Conservation (phyloP, 805 yeast genomes). For the Candida suzukii region DNA sequence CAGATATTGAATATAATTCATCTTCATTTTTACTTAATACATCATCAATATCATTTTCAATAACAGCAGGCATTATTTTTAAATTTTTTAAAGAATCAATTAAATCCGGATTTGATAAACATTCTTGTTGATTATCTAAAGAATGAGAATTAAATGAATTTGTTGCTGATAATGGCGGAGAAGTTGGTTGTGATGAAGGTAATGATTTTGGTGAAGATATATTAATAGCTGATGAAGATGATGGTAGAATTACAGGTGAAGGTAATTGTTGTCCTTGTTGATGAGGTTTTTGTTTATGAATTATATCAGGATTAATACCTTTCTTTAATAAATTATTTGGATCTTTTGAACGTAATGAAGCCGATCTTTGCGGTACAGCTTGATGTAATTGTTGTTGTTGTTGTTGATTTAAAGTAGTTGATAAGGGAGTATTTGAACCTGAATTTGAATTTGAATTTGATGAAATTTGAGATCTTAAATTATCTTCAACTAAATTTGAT, state of each 20-base stretch:
- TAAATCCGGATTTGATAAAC: slow-evolving; percentile 15
- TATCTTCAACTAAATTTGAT: slow-evolving; percentile 7
- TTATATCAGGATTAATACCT: slow-evolving; percentile 1
- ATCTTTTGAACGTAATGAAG: background rate
- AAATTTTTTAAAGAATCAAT: slow-evolving; percentile 18
- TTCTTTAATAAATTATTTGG: background rate
- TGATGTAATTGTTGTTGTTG: slow-evolving; percentile 1
- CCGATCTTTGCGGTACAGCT: slow-evolving; percentile 8
- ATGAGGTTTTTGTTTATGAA: slow-evolving; percentile 1
- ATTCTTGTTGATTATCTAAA: slow-evolving; percentile 4
- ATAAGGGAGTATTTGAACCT: background rate
- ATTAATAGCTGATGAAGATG: slow-evolving; percentile 1
- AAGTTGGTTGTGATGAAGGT: slow-evolving; percentile 8
- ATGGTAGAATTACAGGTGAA: background rate
- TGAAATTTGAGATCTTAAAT: background rate
- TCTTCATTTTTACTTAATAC: slow-evolving; percentile 14
- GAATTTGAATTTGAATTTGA: background rate
- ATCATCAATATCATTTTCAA: slow-evolving; percentile 26
- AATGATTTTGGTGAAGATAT: too few relatives aligned
- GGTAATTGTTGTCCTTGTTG: too few relatives aligned
- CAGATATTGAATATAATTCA: background rate
- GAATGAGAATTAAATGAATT: slow-evolving; percentile 11
- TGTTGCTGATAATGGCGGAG: slow-evolving; percentile 13
- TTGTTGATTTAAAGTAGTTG: background rate
- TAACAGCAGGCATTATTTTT: slow-evolving; percentile 24